These are phyloP conservation scores for Epichloe sylvatica DNA, from an alignment of 2,329 filamentous ascomycete genomes.

Conservation along the genomic window DNA sequence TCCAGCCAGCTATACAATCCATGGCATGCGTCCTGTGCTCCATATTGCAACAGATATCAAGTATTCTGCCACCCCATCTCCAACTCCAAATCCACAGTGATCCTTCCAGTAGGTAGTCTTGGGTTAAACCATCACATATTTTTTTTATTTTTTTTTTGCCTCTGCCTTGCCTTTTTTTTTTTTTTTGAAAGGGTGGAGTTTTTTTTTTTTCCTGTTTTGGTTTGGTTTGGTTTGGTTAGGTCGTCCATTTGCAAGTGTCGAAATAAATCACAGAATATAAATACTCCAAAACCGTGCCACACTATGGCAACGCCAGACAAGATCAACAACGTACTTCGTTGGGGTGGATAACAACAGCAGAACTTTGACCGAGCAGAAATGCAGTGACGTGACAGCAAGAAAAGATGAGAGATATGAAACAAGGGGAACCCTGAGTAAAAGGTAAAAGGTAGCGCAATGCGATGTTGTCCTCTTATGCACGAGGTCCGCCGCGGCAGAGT, in stretches of 20 bases:
- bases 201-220: background rate
- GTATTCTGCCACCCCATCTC: background rate
- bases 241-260: background rate
- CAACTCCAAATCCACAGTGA: constrained; percentile 3
- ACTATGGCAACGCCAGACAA: background rate
- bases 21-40: constrained; percentile 5
- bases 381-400: background rate
- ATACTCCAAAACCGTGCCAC: background rate
- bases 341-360: background rate
- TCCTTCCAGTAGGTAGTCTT: background rate
- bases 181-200: background rate
- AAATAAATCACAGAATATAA: background rate
- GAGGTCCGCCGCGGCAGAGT: no score
- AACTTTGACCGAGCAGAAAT: background rate
- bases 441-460: background rate
- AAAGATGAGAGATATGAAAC: background rate
- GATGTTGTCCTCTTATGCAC: background rate
- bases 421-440: background rate
- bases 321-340: background rate
- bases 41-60: constrained; percentile 3
- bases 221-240: no score
- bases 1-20: constrained; percentile 2
- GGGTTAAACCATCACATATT: background rate
- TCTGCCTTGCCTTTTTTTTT: background rate
- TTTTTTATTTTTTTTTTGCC: background rate